A percentile compares a stretch with the other conserved stretches of the same genome.
These are phyloP conservation scores for Rosa chinensis DNA, from an alignment of 306 rosid species.

Conservation along the genomic window DNA sequence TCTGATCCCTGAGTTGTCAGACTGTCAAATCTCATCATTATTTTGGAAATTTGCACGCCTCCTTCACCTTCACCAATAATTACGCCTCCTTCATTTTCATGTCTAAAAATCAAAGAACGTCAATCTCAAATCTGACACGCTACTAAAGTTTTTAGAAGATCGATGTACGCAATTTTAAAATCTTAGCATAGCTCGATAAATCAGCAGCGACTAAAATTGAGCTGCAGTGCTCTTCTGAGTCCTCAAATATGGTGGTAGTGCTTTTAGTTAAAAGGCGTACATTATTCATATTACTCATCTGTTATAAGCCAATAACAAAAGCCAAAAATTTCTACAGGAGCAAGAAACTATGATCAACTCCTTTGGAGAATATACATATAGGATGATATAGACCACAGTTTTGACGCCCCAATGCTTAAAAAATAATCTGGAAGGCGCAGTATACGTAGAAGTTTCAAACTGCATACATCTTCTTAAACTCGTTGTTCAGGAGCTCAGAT, in stretches of 20 bases:
- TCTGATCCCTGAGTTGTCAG: not conserved
- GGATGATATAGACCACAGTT: not conserved
- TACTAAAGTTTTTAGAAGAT: not conserved
- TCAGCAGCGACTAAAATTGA: no score
- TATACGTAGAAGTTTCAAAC: slow-evolving; percentile 36
- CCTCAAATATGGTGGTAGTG: not conserved
- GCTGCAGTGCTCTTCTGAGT: not conserved
- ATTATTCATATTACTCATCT: slow-evolving; percentile 3
- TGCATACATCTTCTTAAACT: slow-evolving; percentile 89
- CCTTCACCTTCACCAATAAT: not conserved
- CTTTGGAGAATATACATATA: not conserved
- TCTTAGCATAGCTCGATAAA: no score
- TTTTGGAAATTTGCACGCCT: not conserved
- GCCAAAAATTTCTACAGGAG: not conserved
- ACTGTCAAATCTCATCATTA: not conserved
- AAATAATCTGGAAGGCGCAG: not conserved
- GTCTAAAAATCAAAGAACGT: not conserved
- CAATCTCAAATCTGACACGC: not conserved
- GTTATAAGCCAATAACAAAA: slow-evolving; percentile 5
- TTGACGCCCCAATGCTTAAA: not conserved
- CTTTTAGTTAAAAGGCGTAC: not conserved
- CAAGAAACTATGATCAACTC: slow-evolving; percentile 8
- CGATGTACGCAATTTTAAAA: not conserved
- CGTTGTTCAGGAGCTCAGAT: slow-evolving; percentile 72
- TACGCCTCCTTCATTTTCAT: not conserved